Base-by-base conservation (phyloP, 2,329 filamentous ascomycete species). In the Pseudocercospora macadamiae region DNA sequence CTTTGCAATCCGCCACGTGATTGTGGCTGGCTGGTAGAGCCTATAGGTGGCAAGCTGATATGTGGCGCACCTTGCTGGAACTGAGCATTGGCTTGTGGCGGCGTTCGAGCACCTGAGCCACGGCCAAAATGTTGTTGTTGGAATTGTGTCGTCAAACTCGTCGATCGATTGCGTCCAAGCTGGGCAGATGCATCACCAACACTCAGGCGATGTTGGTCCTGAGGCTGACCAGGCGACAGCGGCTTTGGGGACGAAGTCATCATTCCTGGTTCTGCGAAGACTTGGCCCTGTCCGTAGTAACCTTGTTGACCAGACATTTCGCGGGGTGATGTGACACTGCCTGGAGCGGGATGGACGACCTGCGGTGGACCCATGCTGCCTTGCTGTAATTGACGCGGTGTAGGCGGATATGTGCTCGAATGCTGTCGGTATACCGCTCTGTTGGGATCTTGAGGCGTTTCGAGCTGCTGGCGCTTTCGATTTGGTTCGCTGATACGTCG, bases 191-290 rank as follows among this genome's bases (percentile, higher is more conserved):
- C 69, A 60, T 83, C 74, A 26, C 77, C 74, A 14, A 82, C 74
- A 64, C 85, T 85, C 51, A 88, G 79, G 18, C 81, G 72, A 57
- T 83, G 79, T 18, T 76, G 71, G 61, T 81, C 78, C 26, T 57
- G 59, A 63, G 79, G 77, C 57, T 80, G 79, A 16, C 82, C 82
- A n/a, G 89, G 89, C 60, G 88, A 92, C 37, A 96, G 79, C 3
- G 92, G 89, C 71, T 93, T 96, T 0, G 92, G 91, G 65, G 90
- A 96, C 74, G 96, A 91, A 2, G 89, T 95, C 79, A 96, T 89
- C 54, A 77, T 76, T 54, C 84, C 83, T 64, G 68, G 69, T 49
- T 91, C 87, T 7, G 86, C 83, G 71, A 91, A 96, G 64, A 92
- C 83, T 16, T 82, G 83, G 47, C 79, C 78, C 55, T 57, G 63